phyloP scores from a whole-genome alignment of 2,329 filamentous ascomycete genomes.

The Didymella sp. region DNA sequence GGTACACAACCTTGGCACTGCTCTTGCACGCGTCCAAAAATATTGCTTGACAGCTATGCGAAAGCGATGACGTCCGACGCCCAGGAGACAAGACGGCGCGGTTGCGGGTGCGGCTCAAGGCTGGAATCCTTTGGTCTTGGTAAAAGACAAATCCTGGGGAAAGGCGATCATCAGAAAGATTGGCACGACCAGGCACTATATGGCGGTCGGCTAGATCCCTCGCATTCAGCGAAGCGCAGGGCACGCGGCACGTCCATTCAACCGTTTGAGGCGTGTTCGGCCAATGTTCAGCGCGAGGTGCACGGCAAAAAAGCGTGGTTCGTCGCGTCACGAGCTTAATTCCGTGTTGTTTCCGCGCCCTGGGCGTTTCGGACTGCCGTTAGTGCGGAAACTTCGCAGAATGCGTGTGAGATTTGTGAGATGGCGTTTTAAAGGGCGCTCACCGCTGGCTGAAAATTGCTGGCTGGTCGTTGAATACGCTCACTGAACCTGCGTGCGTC shows the following conservation, averaged over 20 bases:
- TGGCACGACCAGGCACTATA: no score
- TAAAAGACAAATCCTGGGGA: neutral
- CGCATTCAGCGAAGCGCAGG: constrained; percentile 3
- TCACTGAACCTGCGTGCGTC: neutral
- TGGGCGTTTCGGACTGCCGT: constrained; percentile 11
- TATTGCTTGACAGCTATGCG: neutral
- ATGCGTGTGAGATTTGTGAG: neutral
- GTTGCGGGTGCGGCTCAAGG: neutral
- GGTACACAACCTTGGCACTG: neutral
- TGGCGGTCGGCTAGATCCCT: neutral
- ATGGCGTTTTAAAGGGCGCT: neutral
- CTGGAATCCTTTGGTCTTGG: neutral
- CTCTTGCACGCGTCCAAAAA: neutral
- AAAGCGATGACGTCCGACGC: neutral
- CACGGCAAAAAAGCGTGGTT: constrained; percentile 12
- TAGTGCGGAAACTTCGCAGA: neutral
- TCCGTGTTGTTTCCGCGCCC: constrained; percentile 8
- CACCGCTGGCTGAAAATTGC: neutral
- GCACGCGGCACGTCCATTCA: constrained; percentile 11
- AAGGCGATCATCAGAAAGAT: neutral
- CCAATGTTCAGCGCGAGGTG: constrained; percentile 17
- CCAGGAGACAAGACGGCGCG: neutral
- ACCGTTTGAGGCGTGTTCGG: constrained; percentile 18
- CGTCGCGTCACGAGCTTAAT: constrained; percentile 7
- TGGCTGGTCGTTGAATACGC: neutral